A percentile compares a stretch with the other conserved stretches of the same genome.
phyloP scores from a whole-genome alignment of 1,284 basidiomycete species.

The Cryptococcus maquisensis region DNA sequence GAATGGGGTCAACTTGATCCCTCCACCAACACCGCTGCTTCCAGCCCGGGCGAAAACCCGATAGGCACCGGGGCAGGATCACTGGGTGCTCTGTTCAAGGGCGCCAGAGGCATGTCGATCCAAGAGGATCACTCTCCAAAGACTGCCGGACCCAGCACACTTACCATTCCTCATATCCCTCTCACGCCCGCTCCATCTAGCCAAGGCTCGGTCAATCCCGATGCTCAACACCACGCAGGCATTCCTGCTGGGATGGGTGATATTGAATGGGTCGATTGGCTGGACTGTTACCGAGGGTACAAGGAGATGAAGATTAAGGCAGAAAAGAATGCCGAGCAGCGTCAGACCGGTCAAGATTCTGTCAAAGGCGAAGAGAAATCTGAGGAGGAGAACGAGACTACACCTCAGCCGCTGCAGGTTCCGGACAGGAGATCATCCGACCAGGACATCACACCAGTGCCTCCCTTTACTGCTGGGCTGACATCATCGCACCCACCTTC shows the following conservation, averaged over 20 bases:
- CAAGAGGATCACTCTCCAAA: background rate
- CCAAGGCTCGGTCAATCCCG: background rate
- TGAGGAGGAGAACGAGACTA: background rate
- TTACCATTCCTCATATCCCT: slow-evolving; percentile 9
- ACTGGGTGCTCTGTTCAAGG: background rate
- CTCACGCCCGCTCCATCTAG: background rate
- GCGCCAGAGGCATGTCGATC: too few species aligned
- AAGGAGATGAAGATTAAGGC: slow-evolving; percentile 55
- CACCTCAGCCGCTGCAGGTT: background rate
- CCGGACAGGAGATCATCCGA: background rate
- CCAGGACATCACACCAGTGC: background rate
- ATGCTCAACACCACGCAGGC: background rate
- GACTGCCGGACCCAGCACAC: background rate
- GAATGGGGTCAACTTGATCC: slow-evolving; percentile 19
- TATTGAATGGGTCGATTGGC: slow-evolving; percentile 59
- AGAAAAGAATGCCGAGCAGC: slow-evolving; percentile 18
- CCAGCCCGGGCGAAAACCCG: slow-evolving; percentile 25
- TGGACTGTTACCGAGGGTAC: slow-evolving; percentile 56
- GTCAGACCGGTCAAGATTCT: background rate
- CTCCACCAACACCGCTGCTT: slow-evolving; percentile 11
- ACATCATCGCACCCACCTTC: too few species aligned
- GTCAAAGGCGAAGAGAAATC: background rate
- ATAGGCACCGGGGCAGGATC: slow-evolving; percentile 12
- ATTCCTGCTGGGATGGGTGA: slow-evolving; percentile 33
- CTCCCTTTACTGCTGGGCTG: too few species aligned